Base-by-base conservation (phyloP, 192 early-diverging fungal genomes). In the Cladochytrium replicatum region DNA sequence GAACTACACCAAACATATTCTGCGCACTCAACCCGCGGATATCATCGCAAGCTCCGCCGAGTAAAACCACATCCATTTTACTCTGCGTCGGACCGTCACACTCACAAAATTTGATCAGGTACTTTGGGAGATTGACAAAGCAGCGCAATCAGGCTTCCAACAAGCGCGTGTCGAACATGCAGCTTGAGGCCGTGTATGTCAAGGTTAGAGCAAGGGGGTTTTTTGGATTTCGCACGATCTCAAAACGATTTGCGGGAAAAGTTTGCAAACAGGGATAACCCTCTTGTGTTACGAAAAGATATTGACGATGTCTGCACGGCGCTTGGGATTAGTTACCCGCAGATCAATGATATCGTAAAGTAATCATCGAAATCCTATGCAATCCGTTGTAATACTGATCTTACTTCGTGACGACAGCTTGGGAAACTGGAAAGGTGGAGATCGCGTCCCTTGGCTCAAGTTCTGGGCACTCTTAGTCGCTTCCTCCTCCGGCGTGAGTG, bases 1-100 rank as follows among this genome's bases (percentile, higher is more conserved):
- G 41, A 72, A 68, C 58, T 75, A 72, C 48, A 57, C 72, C 4
- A 75, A 75, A 43, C 59, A 62, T 40, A 69, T 75, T 24, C 68
- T 75, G 29, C 43, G 59, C 22, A 60, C 52, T 6, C 69, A 75
- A 29, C 72, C 72, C 4, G 52, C 43, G 19, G 64, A 75, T 42
- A 72, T 75, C 37, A 43, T 70, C 9, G 52, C 58, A 17, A 50
- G 43, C 7, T 67, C 63, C 4, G 60, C 55, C 8, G 71, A 73
- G 63, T 71, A 48, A 52, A 49, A 53, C 9, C n/a, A n/a, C n/a
- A n/a, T n/a, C n/a, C n/a, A n/a, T n/a, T n/a, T n/a, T n/a, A n/a
- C 8, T n/a, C n/a, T n/a, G n/a, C n/a, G n/a, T n/a, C n/a, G n/a
- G n/a, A n/a, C n/a, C n/a, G n/a, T n/a, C n/a, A n/a, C n/a, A n/a